These are phyloP conservation scores for Francoa sonchifolia DNA, from an alignment of 441 rosid species.

Conservation along the genomic window DNA sequence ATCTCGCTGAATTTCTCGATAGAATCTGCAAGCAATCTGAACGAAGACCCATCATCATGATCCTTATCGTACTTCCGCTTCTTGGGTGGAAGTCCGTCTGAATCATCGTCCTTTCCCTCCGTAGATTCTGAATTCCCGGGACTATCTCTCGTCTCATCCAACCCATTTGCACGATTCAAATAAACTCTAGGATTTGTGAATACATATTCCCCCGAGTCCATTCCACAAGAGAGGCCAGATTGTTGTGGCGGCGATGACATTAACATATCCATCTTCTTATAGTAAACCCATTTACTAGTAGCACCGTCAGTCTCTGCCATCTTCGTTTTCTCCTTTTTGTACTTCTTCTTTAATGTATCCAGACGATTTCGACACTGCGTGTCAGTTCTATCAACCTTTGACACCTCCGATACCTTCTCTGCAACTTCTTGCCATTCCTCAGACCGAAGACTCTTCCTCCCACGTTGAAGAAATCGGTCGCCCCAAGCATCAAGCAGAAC, in stretches of 20 bases:
- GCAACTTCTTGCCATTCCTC: conserved; percentile 94
- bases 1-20: conserved; percentile 63
- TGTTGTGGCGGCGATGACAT: conserved; percentile 61
- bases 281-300: conserved; percentile 64
- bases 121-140: conserved; percentile 59
- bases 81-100: conserved; percentile 65
- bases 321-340: conserved; percentile 64
- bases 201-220: conserved; percentile 79
- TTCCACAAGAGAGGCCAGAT: conserved; percentile 67
- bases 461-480: conserved; percentile 59
- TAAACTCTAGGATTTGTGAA: conserved; percentile 51
- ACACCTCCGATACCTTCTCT: conserved; percentile 78
- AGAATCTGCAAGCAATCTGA: conserved; percentile 63
- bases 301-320: conserved; percentile 23
- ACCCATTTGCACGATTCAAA: conserved; percentile 57
- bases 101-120: conserved; percentile 38
- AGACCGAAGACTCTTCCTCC: conserved; percentile 77
- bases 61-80: conserved; percentile 47
- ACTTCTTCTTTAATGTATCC: conserved; percentile 86
- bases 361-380: conserved; percentile 71
- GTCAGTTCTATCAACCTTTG: conserved; percentile 62
- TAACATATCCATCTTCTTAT: conserved; percentile 71
- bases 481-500: conserved; percentile 87
- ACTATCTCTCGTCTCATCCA: conserved; percentile 84
- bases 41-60: conserved; percentile 36